These are phyloP conservation scores for Candolleomyces eurysporus DNA, from an alignment of 768 basidiomycete species.

Conservation along the genomic window DNA sequence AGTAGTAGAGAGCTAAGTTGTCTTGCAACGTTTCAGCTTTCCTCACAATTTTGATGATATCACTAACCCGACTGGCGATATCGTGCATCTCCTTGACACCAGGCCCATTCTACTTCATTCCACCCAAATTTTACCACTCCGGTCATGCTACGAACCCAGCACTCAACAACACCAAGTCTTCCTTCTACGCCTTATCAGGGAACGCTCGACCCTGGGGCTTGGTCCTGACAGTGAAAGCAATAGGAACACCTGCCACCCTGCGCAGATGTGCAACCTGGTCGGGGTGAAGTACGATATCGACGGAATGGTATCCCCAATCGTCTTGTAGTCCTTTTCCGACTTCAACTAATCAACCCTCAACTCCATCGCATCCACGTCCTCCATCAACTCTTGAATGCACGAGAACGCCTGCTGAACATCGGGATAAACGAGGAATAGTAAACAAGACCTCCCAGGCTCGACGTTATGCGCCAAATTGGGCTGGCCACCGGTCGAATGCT, in stretches of 20 bases:
- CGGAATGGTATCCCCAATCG: conserved; percentile 57
- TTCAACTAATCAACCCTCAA: conserved; percentile 90
- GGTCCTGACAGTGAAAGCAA: conserved; percentile 91
- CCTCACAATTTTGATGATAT: conserved; percentile 91
- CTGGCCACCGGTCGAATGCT: conserved; percentile 72
- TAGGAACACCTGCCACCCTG: conserved; percentile 73
- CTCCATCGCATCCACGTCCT: conserved; percentile 91
- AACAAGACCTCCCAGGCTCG: conserved; percentile 69
- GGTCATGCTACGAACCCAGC: conserved; percentile 94
- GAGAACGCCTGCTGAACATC: conserved; percentile 72
- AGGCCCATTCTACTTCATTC: conserved; percentile 72
- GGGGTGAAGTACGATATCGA: conserved; percentile 69
- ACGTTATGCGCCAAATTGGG: conserved; percentile 61
- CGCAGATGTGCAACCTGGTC: conserved; percentile 80
- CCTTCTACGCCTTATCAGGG: conserved; percentile 72
- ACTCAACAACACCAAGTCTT: conserved; percentile 71
- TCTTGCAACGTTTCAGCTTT: conserved; percentile 74
- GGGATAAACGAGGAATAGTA: conserved; percentile 91
- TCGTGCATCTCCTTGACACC: conserved; percentile 66
- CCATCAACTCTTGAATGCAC: conserved; percentile 67
- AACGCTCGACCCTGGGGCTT: conserved; percentile 88
- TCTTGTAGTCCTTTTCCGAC: conserved; percentile 41
- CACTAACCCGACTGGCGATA: conserved; percentile 64
- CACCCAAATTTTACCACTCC: too few relatives aligned
- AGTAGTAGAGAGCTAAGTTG: conserved; percentile 76